phyloP scores from a whole-genome alignment of 1,139 yeast genomes.

The Suhomyces bolitotheri region DNA sequence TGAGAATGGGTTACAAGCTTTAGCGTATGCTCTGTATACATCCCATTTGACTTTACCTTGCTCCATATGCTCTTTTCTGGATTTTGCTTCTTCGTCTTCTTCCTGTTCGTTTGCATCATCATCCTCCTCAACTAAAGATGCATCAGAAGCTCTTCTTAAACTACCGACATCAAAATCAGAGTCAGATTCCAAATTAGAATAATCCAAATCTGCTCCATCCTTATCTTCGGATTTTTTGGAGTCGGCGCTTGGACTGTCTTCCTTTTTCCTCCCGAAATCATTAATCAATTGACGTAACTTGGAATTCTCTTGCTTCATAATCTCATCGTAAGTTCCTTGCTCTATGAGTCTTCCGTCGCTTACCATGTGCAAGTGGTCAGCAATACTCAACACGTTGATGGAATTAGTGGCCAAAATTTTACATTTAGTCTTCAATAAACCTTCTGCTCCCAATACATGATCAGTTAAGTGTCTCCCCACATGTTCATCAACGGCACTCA shows the following conservation, averaged over 20 bases:
- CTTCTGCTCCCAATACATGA: constrained; percentile 78
- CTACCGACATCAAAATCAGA: constrained; percentile 39
- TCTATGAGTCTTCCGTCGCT: constrained; percentile 78
- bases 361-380: constrained; percentile 71
- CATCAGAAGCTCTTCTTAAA: constrained; percentile 71
- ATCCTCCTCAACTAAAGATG: constrained; percentile 43
- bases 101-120: constrained; percentile 45
- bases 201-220: constrained; percentile 11
- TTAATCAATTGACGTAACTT: constrained; percentile 62
- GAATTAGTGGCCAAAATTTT: constrained; percentile 86
- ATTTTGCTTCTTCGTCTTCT: constrained; percentile 45
- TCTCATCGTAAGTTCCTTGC: constrained; percentile 67
- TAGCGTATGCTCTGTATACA: constrained; percentile 79
- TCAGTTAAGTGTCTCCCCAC: constrained; percentile 83
- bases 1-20: constrained; percentile 78
- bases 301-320: constrained; percentile 53
- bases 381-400: constrained; percentile 78
- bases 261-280: constrained; percentile 69
- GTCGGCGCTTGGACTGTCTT: constrained; percentile 7
- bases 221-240: constrained; percentile 13
- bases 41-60: constrained; percentile 94
- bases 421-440: constrained; percentile 75
- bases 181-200: constrained; percentile 15
- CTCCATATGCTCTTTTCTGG: constrained; percentile 74
- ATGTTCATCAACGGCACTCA: constrained; percentile 94